Conservation (phyloP, 805 yeast genomes). For the Candida palmyrensis region DNA sequence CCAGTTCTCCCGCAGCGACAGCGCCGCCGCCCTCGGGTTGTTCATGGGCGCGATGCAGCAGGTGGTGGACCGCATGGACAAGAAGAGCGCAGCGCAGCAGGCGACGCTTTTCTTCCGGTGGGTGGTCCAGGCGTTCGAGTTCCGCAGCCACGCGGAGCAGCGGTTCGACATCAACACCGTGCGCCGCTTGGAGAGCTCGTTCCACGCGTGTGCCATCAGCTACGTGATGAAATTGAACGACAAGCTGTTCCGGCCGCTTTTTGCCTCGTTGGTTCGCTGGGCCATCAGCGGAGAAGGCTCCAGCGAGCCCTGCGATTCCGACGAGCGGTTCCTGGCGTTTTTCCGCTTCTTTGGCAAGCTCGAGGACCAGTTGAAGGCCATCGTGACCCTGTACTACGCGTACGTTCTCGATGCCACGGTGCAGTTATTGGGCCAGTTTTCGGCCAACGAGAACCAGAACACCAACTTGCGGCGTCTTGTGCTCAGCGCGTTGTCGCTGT, state of each 20-base stretch:
- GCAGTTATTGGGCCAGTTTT: slow-evolving; percentile 47
- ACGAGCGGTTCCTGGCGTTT: slow-evolving; percentile 65
- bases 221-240: slow-evolving; percentile 91
- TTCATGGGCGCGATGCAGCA: slow-evolving; percentile 63
- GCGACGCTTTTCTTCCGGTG: slow-evolving; percentile 65
- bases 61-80: slow-evolving; percentile 62
- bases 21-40: slow-evolving; percentile 50
- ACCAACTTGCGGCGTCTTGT: slow-evolving; percentile 66
- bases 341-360: slow-evolving; percentile 81
- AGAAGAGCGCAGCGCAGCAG: slow-evolving; percentile 69
- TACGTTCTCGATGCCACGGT: slow-evolving; percentile 76
- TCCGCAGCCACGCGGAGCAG: slow-evolving; percentile 43
- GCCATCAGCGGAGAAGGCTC: slow-evolving; percentile 78
- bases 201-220: slow-evolving; percentile 66
- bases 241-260: slow-evolving; percentile 87
- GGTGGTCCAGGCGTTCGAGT: slow-evolving; percentile 65
- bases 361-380: slow-evolving; percentile 78
- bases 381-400: slow-evolving; percentile 83
- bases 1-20: slow-evolving; percentile 27
- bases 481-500: slow-evolving; percentile 65
- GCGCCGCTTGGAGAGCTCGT: slow-evolving; percentile 73
- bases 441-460: slow-evolving; percentile 33
- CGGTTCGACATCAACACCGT: slow-evolving; percentile 66
- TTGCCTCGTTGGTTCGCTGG: slow-evolving; percentile 86
- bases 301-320: slow-evolving; percentile 28